Evolutionary conservation across 2,329 filamentous ascomycete species (phyloP).

Genomic region (Phoma sp.): DNA sequence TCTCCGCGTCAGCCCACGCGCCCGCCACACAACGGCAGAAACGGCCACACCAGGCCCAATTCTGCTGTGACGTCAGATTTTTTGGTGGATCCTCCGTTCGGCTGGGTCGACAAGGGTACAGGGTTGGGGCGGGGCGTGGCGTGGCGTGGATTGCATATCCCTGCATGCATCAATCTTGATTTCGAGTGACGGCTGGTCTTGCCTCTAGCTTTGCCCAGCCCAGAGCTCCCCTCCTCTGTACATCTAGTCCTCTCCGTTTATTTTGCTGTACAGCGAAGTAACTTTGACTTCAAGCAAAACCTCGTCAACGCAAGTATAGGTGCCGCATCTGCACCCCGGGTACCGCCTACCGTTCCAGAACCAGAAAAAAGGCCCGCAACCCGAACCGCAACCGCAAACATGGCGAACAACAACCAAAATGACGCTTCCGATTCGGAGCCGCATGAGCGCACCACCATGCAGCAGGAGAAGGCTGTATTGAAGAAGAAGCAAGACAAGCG

Average conservation of each 20-base stretch:
- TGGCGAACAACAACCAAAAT: slow-evolving; percentile 37
- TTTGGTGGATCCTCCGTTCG: slow-evolving; percentile 14
- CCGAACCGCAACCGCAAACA: slow-evolving; percentile 20
- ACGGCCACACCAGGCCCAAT: slow-evolving; percentile 14
- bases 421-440: slow-evolving; percentile 41
- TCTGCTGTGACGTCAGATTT: slow-evolving; percentile 32
- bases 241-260: slow-evolving; percentile 14
- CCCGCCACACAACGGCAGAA: slow-evolving; percentile 16
- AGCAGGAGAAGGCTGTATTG: slow-evolving; percentile 55
- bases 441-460: slow-evolving; percentile 52
- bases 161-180: slow-evolving; percentile 47
- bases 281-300: slow-evolving; percentile 1
- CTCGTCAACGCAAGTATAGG: slow-evolving; percentile 13
- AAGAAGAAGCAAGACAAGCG: slow-evolving; percentile 49
- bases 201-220: slow-evolving; percentile 18
- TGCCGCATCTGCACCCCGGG: slow-evolving; percentile 10
- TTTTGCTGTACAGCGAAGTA: slow-evolving; percentile 4
- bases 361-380: slow-evolving; percentile 3
- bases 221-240: slow-evolving; percentile 15
- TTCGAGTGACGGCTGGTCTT: slow-evolving; percentile 31
- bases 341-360: slow-evolving; percentile 7
- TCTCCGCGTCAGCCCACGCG: slow-evolving; percentile 10
- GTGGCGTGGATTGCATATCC: slow-evolving; percentile 21
- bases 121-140: slow-evolving; percentile 16
- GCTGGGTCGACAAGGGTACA: slow-evolving; percentile 8